These are phyloP conservation scores for Gentiana dahurica DNA, from an alignment of 257 asterid genomes.

Conservation along the genomic window DNA sequence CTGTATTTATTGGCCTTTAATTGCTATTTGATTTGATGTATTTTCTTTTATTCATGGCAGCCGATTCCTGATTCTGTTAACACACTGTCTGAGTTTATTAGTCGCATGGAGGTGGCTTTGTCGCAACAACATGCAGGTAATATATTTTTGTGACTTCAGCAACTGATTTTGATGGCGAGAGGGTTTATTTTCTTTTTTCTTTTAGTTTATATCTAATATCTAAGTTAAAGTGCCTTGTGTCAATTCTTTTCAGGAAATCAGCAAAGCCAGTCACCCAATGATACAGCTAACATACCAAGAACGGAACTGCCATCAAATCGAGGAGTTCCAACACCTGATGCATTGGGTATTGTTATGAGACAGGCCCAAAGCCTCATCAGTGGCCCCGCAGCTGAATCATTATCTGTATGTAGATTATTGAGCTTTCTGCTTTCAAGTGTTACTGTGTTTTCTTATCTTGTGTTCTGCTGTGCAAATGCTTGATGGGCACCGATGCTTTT, in stretches of 20 bases:
- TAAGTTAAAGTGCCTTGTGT: conserved; percentile 3
- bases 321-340: conserved; percentile 61
- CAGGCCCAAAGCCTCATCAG: conserved; percentile 64
- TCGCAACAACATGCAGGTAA: conserved; percentile 53
- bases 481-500: neutral
- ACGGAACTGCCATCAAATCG: conserved; percentile 49
- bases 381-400: conserved; percentile 55
- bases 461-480: neutral
- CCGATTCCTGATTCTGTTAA: conserved; percentile 87
- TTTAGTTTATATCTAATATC: neutral
- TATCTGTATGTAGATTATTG: conserved; percentile 53
- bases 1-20: neutral
- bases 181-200: conserved; percentile 1
- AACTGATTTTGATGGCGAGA: no score
- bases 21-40: conserved; percentile 11
- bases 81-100: conserved; percentile 75
- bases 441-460: neutral
- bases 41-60: conserved; percentile 25
- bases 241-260: conserved; percentile 29
- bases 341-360: conserved; percentile 48
- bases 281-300: conserved; percentile 23
- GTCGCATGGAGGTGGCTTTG: conserved; percentile 63
- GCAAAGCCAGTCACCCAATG: conserved; percentile 37
- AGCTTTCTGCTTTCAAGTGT: neutral
- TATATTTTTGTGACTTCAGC: neutral